These are phyloP conservation scores for Arthrobotrys musiformis DNA, from an alignment of 2,329 filamentous ascomycete genomes.

Conservation along the genomic window DNA sequence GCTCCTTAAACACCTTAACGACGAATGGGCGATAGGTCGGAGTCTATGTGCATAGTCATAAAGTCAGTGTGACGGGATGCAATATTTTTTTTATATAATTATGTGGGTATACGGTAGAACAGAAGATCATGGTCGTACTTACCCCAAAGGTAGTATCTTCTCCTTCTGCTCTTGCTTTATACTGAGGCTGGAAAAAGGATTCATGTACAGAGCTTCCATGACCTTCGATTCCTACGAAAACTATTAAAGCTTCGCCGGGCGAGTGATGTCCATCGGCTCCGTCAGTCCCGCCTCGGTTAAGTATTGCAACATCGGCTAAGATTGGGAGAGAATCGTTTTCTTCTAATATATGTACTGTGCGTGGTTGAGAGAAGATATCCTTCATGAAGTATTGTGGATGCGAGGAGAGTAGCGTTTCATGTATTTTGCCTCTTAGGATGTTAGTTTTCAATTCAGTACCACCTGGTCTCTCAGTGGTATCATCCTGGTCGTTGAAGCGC, in stretches of 20 bases:
- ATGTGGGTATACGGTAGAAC: background rate
- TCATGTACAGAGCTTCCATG: background rate
- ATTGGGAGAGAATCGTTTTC: background rate
- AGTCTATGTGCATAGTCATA: background rate
- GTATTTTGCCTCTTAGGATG: background rate
- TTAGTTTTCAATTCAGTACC: too few species aligned
- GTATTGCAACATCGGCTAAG: background rate
- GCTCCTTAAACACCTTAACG: background rate
- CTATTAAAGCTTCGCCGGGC: background rate
- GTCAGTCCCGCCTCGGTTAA: background rate
- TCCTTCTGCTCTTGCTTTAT: too few species aligned
- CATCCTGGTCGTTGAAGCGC: background rate
- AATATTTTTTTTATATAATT: too few species aligned
- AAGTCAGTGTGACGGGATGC: background rate
- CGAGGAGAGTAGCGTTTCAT: background rate
- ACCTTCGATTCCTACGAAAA: background rate
- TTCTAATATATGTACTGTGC: background rate
- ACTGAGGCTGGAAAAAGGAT: background rate
- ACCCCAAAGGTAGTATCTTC: background rate
- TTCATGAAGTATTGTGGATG: background rate
- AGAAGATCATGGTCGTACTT: too few species aligned
- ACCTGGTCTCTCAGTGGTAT: too few species aligned
- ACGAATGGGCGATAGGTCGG: background rate
- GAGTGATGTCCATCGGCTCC: too few species aligned
- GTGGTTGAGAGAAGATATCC: background rate